Evolutionary conservation across 129 eudicot genomes (phyloP).

Genomic region (Deinandra increscens): DNA sequence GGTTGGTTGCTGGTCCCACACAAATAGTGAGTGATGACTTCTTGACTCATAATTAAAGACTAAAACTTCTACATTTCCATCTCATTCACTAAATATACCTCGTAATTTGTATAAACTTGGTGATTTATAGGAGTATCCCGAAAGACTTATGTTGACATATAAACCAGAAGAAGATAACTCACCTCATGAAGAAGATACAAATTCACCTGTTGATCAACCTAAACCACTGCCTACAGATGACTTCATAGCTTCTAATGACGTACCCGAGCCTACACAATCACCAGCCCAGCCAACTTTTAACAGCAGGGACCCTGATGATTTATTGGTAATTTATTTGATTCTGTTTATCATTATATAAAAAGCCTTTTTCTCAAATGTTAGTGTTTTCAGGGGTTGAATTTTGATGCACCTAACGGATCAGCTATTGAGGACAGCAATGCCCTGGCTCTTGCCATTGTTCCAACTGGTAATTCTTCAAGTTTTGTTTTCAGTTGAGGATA

Average conservation of each 20-base stretch:
- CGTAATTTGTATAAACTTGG: not conserved
- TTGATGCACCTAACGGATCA: conserved; percentile 51
- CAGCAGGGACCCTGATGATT: conserved; percentile 69
- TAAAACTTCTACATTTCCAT: not conserved
- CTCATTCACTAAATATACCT: not conserved
- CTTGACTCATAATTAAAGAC: not conserved
- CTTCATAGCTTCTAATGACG: conserved; percentile 40
- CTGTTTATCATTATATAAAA: conserved; percentile 6
- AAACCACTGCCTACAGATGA: conserved; percentile 42
- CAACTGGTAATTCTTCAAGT: conserved; percentile 55
- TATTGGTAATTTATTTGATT: conserved; percentile 50
- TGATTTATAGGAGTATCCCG: conserved; percentile 77
- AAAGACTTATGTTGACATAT: conserved; percentile 85
- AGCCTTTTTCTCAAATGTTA: not conserved
- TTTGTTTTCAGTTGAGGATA: not conserved
- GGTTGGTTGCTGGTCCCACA: conserved; percentile 66
- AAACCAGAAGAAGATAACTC: conserved; percentile 61
- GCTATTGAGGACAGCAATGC: conserved; percentile 90
- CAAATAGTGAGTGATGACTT: conserved; percentile 53
- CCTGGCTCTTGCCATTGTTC: conserved; percentile 84
- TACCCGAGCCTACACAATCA: conserved; percentile 42
- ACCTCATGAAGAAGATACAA: conserved; percentile 56
- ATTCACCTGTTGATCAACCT: conserved; percentile 48
- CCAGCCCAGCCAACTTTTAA: conserved; percentile 51
- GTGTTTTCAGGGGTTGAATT: conserved; percentile 63